These are phyloP conservation scores for Aspergillus nanangensis DNA, from an alignment of 495 filamentous ascomycete species.

Conservation along the genomic window DNA sequence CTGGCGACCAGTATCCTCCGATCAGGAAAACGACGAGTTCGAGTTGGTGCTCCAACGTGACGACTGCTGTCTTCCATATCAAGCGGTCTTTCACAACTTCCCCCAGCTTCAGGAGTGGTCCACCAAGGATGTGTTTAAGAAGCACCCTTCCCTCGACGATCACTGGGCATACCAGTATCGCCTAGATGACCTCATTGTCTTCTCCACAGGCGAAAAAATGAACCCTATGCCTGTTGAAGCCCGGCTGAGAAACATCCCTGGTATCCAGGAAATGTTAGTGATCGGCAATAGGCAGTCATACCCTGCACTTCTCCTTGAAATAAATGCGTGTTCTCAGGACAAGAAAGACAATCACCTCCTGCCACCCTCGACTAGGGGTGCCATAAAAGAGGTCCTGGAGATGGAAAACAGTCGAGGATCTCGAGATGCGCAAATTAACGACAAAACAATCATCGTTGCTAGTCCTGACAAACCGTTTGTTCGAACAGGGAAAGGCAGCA, in stretches of 20 bases:
- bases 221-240: slow-evolving; percentile 52
- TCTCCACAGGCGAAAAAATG: slow-evolving; percentile 58
- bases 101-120: slow-evolving; percentile 46
- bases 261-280: slow-evolving; percentile 45
- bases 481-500: slow-evolving; percentile 46
- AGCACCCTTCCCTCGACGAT: slow-evolving; percentile 39
- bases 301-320: slow-evolving; percentile 48
- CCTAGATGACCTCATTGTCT: slow-evolving; percentile 55
- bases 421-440: not conserved
- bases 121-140: slow-evolving; percentile 52
- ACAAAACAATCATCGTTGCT: slow-evolving; percentile 26
- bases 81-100: slow-evolving; percentile 40
- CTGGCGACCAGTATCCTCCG: slow-evolving; percentile 12
- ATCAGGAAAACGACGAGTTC: slow-evolving; percentile 8
- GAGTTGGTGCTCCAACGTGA: slow-evolving; percentile 12
- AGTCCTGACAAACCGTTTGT: slow-evolving; percentile 43
- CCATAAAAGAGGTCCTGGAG: slow-evolving; percentile 9
- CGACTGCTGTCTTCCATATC: not conserved
- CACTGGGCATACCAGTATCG: slow-evolving; percentile 49
- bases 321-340: slow-evolving; percentile 15
- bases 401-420: not conserved
- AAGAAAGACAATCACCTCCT: too few relatives aligned
- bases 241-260: slow-evolving; percentile 34
- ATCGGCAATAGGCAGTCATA: slow-evolving; percentile 39
- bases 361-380: slow-evolving; percentile 27